Percentiles rank a stretch among this genome's conserved stretches.
Conservation (phyloP, 495 filamentous ascomycete genomes). For the Penicillium lividum region DNA sequence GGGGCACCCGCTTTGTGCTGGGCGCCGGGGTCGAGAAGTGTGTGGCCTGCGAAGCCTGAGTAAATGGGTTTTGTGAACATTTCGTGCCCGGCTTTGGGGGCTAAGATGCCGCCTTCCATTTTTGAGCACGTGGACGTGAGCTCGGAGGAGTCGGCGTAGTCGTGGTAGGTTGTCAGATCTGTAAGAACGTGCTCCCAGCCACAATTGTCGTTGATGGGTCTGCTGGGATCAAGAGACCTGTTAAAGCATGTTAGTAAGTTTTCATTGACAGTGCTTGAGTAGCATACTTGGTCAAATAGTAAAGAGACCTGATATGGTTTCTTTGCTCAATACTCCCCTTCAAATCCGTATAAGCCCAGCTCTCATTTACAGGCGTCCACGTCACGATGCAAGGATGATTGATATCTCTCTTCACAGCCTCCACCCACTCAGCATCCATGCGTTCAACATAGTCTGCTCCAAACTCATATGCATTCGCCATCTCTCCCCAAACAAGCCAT, state of each 20-base stretch:
- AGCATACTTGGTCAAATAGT: conserved; percentile 59
- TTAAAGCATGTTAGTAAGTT: neutral
- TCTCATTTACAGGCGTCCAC: conserved; percentile 64
- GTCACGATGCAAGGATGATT: conserved; percentile 62
- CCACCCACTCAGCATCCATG: conserved; percentile 57
- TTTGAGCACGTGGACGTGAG: conserved; percentile 48
- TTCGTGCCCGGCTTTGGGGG: conserved; percentile 40
- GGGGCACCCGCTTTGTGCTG: conserved; percentile 50
- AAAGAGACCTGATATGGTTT: conserved; percentile 58
- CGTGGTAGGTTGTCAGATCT: conserved; percentile 62
- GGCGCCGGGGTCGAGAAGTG: conserved; percentile 41
- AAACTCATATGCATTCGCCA: conserved; percentile 51
- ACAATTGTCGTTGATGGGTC: conserved; percentile 65
- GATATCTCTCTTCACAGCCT: conserved; percentile 57
- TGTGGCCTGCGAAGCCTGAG: conserved; percentile 20
- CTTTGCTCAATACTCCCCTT: conserved; percentile 54
- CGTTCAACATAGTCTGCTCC: conserved; percentile 51
- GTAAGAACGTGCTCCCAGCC: conserved; percentile 63
- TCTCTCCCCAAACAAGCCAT: conserved; percentile 44
- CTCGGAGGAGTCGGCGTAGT: conserved; percentile 54
- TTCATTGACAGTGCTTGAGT: neutral
- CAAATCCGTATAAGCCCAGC: conserved; percentile 58
- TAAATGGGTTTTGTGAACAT: conserved; percentile 51
- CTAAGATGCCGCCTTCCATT: conserved; percentile 47
- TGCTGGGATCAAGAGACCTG: conserved; percentile 54